Conservation (phyloP, 1,284 basidiomycete genomes). For the Tremellales sp. region DNA sequence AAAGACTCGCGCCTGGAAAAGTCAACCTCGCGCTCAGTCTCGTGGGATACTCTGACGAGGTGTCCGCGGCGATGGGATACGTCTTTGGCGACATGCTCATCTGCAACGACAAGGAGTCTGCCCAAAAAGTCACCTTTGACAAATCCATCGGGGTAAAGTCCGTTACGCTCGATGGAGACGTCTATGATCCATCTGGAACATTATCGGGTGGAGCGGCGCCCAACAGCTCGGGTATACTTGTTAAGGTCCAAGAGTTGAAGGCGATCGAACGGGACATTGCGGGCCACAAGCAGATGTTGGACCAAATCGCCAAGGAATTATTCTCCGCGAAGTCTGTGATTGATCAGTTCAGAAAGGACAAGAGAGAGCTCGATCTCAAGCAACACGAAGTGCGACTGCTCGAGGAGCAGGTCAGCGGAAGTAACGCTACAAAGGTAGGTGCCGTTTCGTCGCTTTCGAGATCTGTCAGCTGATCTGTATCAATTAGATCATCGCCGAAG, state of each 20-base stretch:
- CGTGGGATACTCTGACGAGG: slow-evolving; percentile 78
- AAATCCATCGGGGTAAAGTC: slow-evolving; percentile 69
- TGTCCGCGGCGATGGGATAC: slow-evolving; percentile 84
- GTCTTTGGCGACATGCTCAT: slow-evolving; percentile 93
- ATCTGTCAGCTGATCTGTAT: neutral
- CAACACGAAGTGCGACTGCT: slow-evolving; percentile 79
- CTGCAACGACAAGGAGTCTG: slow-evolving; percentile 83
- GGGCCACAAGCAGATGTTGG: slow-evolving; percentile 56
- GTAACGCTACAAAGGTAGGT: slow-evolving; percentile 79
- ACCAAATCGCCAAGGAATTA: slow-evolving; percentile 60
- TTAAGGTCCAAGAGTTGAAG: slow-evolving; percentile 81
- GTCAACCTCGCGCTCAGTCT: slow-evolving; percentile 82
- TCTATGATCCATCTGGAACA: slow-evolving; percentile 94
- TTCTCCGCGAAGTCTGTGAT: slow-evolving; percentile 57
- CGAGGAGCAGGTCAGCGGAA: slow-evolving; percentile 79
- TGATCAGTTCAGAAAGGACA: slow-evolving; percentile 65
- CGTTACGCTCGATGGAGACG: slow-evolving; percentile 90
- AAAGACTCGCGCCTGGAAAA: slow-evolving; percentile 73
- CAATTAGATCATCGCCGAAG: slow-evolving; percentile 70
- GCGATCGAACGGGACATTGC: slow-evolving; percentile 59
- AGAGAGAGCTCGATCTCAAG: slow-evolving; percentile 78
- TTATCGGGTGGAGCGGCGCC: slow-evolving; percentile 89
- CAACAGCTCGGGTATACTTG: slow-evolving; percentile 66
- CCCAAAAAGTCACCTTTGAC: slow-evolving; percentile 84
- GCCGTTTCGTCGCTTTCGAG: slow-evolving; percentile 1